Base-by-base conservation (phyloP, 129 eudicot species). In the Logfia minima region DNA sequence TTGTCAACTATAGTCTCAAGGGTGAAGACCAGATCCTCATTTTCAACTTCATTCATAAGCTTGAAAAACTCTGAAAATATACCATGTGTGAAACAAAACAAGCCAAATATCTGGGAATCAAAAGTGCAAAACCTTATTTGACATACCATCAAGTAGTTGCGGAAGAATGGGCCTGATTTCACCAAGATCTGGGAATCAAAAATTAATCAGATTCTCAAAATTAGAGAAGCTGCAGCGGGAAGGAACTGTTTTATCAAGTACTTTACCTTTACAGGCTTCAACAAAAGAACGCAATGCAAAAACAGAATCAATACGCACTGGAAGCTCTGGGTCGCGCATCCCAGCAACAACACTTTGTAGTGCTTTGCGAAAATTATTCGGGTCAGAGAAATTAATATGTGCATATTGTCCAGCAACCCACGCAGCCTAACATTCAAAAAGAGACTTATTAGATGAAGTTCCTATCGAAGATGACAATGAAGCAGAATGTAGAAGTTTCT, bases 321-420 rank as follows among this genome's bases (percentile, higher is more conserved):
- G 97, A 71, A 94, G 99, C 84, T 94, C 99, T 8, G 89, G 86
- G 82, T 94, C 99, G 32, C 92, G 96, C 92, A 94, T 88, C 75
- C 99, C 99, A 84, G 93, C 88, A 77, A 94, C 99, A 87, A 91
- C 97, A 82, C 96, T 86, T 34, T 91, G 97, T 75, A 94, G 74
- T 75, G 99, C 99, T 83, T 77, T 85, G 14, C 94, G 96, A 79
- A 94, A 94, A 75, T 89, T 94, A 74, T 89, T 89, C 41, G 92
- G 92, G 68, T 94, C 97, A n/a, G 99, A 86, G 83, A 94, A 94
- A 68, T 76, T 85, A 63, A 94, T 88, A 79, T 91, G 93, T 41
- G 99, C 99, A 86, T 94, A 94, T 75, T 94, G 97, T 70, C 99
- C 99, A 22, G 99, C 97, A 89, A 94, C 99, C 99, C 99, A 94